Evolutionary conservation across 2,329 filamentous ascomycete species (phyloP), one percentile per base, ranked within the genome.

Genomic region (Pyricularia sp.): DNA sequence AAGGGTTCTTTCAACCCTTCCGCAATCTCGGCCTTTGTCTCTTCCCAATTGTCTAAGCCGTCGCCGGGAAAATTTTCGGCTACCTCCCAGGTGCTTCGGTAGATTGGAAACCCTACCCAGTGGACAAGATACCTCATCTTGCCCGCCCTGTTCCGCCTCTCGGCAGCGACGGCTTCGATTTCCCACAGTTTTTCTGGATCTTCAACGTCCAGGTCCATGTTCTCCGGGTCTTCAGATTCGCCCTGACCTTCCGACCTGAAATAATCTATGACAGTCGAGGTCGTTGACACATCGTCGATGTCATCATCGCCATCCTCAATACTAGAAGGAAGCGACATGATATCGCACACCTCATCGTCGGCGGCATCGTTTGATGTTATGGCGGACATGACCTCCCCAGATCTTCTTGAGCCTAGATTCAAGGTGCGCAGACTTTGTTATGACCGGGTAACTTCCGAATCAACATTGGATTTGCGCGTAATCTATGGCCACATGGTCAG

Each of bases 31-130:
- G 31, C 30, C 31, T 64, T 64, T 23, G 20, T 68, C 12, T 26
- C 20, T 25, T 64, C 67, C 67, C 67, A 68, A 23, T 64, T 25
- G 5, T 50, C 59, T 3, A 28, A 30, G 20, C 42, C n/a, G 58
- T n/a, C 17, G 1, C 50, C 50, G 59, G 26, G 75, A 65, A 68
- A 31, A 14, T 55, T 50, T 28, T 64, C 67, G 14, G 50, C 71
- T 0, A 85, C 84, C 71, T 88, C 85, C 85, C 85, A 88, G 0
- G 86, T 88, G 69, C 82, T 81, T 69, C 84, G 76, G n/a, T 86
- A 76, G 5, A 88, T 71, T 1, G 82, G 79, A 73, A 89, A 93
- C 1, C 80, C 83, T 30, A 81, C 79, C 90, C 90, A 93, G 70
- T 86, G 83, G 26, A 92, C 84, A 1, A 93, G 81, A 74, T 87